Evolutionary conservation across 129 eudicot species (phyloP), one percentile per base, ranked within the genome.

Genomic region (Centaurea solstitialis): DNA sequence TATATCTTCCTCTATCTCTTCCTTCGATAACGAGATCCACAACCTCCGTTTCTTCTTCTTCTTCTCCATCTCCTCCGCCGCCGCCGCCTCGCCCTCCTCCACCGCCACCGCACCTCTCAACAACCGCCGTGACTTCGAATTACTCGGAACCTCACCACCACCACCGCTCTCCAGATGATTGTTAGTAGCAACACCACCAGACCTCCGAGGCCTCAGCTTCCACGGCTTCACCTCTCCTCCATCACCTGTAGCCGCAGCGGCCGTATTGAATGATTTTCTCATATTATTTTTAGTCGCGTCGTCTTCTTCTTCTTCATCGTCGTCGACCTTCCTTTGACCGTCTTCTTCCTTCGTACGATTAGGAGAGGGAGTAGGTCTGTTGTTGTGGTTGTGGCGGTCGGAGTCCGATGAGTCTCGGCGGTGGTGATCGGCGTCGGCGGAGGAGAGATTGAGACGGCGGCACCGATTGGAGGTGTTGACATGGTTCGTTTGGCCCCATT

Each of bases 1-100:
- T 6, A 91, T 20, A 70, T 91, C 96, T 62, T 91, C 93, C 7
- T 91, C 96, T 12, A 91, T 88, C 82, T 91, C 93, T 7, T 91
- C 96, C 68, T 76, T 88, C 67, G 93, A 88, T n/a, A 91, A 68
- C 62, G 96, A 83, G 70, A 91, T 85, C 96, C 91, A 91, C 0
- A 88, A 50, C 74, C 80, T 81, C 77, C 8, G 62, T 53, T 53
- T 53, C 62, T 53, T 53, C 62, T 53, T 50, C 61, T 50, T 13
- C 61, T 50, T 26, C 61, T 50, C 2, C 30, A 26, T 26, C 30
- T 26, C 30, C 30, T 26, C 30, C 30, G 30, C 37, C 5, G 59
- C 30, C 30, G 30, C 37, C 5, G 59, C 17, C 20, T 50, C 61
- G 13, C 61, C 17, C 62, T 41, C 47, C 11, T 41, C 47, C 47